These are phyloP conservation scores for Debaryomyces maramus DNA, from an alignment of 805 yeast genomes.

Conservation along the genomic window DNA sequence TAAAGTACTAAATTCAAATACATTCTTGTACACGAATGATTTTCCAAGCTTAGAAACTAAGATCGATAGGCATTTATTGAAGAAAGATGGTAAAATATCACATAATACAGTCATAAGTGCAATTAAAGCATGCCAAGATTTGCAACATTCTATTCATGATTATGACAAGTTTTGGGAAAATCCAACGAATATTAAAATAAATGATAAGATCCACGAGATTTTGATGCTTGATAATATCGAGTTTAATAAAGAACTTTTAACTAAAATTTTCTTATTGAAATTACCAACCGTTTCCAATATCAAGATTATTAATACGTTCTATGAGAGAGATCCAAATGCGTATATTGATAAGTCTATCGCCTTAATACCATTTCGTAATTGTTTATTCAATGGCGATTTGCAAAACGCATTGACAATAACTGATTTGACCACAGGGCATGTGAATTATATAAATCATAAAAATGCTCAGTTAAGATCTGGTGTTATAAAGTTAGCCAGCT, in stretches of 20 bases:
- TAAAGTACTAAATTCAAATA: neutral
- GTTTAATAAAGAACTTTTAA: constrained; percentile 26
- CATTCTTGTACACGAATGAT: constrained; percentile 4
- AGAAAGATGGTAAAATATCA: constrained; percentile 3
- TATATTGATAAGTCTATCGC: constrained; percentile 42
- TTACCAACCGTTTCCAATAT: constrained; percentile 33
- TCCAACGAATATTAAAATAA: constrained; percentile 20
- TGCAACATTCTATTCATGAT: constrained; percentile 17
- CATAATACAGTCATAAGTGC: constrained; percentile 15
- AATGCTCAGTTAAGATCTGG: constrained; percentile 32
- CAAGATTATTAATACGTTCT: constrained; percentile 26
- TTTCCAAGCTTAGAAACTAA: constrained; percentile 2
- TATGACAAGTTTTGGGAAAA: constrained; percentile 25
- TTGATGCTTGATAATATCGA: constrained; percentile 17
- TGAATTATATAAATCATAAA: constrained; percentile 44
- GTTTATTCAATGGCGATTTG: constrained; percentile 59
- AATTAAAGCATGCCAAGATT: constrained; percentile 22
- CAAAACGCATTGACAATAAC: constrained; percentile 56
- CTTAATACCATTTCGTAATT: constrained; percentile 61
- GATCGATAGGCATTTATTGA: constrained; percentile 9
- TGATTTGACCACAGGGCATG: constrained; percentile 60
- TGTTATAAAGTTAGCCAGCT: constrained; percentile 27
- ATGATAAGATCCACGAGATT: constrained; percentile 19
- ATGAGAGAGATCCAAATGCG: constrained; percentile 23
- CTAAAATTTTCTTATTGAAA: constrained; percentile 29